Evolutionary conservation across 805 yeast genomes (phyloP).

Genomic region (Barnettozyma wickerhamii): DNA sequence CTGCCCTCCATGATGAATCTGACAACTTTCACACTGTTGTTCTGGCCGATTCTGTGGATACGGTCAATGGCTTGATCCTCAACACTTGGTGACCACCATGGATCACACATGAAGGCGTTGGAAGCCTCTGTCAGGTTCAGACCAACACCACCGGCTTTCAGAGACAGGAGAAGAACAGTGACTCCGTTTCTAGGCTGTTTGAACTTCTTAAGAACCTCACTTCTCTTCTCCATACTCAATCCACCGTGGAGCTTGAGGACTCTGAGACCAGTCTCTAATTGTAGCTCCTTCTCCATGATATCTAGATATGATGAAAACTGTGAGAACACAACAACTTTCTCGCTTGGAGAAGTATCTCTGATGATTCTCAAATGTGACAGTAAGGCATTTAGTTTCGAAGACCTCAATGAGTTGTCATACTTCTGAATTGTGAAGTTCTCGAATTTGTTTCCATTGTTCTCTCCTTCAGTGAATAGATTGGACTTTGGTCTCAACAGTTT

Average conservation of each 20-base stretch:
- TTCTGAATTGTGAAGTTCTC: slow-evolving; percentile 10
- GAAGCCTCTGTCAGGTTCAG: slow-evolving; percentile 82
- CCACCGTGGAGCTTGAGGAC: slow-evolving; percentile 82
- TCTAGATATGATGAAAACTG: slow-evolving; percentile 85
- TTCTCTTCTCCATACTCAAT: slow-evolving; percentile 60
- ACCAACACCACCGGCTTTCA: slow-evolving; percentile 95
- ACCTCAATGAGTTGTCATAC: slow-evolving; percentile 35
- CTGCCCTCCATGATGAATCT: slow-evolving; percentile 80
- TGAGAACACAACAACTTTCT: slow-evolving; percentile 82
- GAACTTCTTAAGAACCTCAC: slow-evolving; percentile 56
- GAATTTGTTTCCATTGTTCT: slow-evolving; percentile 13
- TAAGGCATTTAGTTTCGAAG: slow-evolving; percentile 73
- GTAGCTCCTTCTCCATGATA: slow-evolving; percentile 60
- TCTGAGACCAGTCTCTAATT: slow-evolving; percentile 41
- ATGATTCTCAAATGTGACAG: slow-evolving; percentile 52
- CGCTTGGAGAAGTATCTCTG: slow-evolving; percentile 53
- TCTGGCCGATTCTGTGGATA: slow-evolving; percentile 87
- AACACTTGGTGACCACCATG: slow-evolving; percentile 95
- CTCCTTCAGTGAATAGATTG: slow-evolving; percentile 19
- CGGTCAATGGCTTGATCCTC: slow-evolving; percentile 92
- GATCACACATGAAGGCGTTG: slow-evolving; percentile 86
- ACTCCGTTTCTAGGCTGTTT: slow-evolving; percentile 26
- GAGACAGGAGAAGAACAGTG: slow-evolving; percentile 60
- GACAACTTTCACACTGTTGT: slow-evolving; percentile 61
- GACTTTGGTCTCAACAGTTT: slow-evolving; percentile 31